Evolutionary conservation across 352 stramenopile genomes (phyloP), one percentile per base, ranked within the genome.

Genomic region (Pythium dissotocum): DNA sequence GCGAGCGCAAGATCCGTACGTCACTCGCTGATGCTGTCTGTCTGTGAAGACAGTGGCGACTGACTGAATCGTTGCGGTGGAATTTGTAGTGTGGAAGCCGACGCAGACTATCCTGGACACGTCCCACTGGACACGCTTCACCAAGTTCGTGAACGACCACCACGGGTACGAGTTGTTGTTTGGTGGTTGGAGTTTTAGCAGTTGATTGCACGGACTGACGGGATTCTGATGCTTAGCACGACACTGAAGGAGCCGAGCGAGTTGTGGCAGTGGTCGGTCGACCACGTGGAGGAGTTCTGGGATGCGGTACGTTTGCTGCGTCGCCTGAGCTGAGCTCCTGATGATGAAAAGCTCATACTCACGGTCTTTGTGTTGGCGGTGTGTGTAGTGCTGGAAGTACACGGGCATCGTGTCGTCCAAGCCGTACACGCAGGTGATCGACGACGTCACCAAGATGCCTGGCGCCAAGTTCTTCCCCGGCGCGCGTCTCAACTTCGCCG

Each of bases 101-200:
- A 67, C 82, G 28, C 65, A 73, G 51, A 54, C 75, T 46, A 67
- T 89, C 32, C 54, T 89, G 38, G 72, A 76, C 33, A 72, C 70
- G 14, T 90, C 82, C 40, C 77, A 92, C 52, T 90, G 82, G 84
- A 90, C 80, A 56, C 78, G 78, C 58, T 92, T 92, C 67, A 87
- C 82, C 61, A 61, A 74, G 32, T 74, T 79, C 56, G 77, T 91
- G n/a, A 90, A 88, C 73, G 44, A 80, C 21, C 69, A 77, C 26
- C 72, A 88, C 55, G 66, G 75, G 83, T 91, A 62, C 26, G 48
- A 18, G 13, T 12, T 38, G 33, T 10, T 44, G 6, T 24, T 24
- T 24, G 36, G 8, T 44, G 36, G 36, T 12, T 44, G 36, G 36
- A 44, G 36, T 9, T 38, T 9, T 38, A 10, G 36, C 5, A 26